Base-by-base conservation (phyloP, 2,329 filamentous ascomycete species). In the Apiospora marii region DNA sequence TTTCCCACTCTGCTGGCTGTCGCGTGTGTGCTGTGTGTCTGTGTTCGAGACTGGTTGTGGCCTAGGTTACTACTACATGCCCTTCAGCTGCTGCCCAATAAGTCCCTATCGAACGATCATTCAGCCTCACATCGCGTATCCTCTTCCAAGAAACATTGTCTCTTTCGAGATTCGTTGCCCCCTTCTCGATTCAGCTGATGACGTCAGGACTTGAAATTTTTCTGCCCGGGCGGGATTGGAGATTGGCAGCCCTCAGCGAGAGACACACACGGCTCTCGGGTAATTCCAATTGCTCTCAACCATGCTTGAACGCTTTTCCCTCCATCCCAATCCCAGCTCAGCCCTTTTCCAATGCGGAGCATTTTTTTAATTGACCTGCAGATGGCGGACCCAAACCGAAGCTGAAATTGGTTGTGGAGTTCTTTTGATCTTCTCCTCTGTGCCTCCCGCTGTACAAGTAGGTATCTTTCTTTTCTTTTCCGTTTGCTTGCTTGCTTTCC, bases 71-170 rank as follows among this genome's bases (percentile, higher is more conserved):
- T 34, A 22, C 34, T 41, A 41, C 34, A 41, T 41, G 22, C 0
- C 37, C 37, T 41, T 64, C 58, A 64, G 58, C 58, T 64, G 58
- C 58, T 64, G 58, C 58, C 58, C 58, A 64, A 41, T 41, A 41
- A 58, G 34, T 22, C 10, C 19, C 58, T 5, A 14, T 34, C 19
- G 58, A 3, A 6, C 19, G 19, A 41, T 1, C 3, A 10, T 41
- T 64, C 58, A 64, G 58, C 58, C 58, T 64, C 58, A 64, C 34
- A 41, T n/a, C 34, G 12, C 8, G 6, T 16, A 44, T 44, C 24
- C 53, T 24, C 19, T 24, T 41, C 7, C 19, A 3, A 41, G 34
- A 34, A 41, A n/a, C 19, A n/a, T 37, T 64, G 34, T 37, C 34
- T 64, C 30, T n/a, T 64, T 64, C 19, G 58, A 64, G 53, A 37